Evolutionary conservation across 805 yeast genomes (phyloP).

Genomic region (Schizosaccharomyces lindneri): DNA sequence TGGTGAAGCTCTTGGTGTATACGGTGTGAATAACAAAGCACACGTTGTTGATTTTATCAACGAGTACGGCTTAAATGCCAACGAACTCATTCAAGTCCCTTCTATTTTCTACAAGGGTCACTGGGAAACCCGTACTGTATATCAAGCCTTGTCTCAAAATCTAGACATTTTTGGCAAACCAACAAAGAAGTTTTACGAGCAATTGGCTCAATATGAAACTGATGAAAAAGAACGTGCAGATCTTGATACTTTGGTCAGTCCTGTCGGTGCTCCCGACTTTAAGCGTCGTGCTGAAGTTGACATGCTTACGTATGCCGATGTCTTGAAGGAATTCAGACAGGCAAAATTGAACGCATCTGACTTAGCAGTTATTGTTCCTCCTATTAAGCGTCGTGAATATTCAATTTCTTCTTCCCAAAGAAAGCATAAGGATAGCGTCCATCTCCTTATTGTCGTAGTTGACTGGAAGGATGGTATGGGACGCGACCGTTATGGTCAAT

Average conservation of each 20-base stretch:
- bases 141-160: conserved; percentile 57
- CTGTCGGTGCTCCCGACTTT: conserved; percentile 65
- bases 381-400: conserved; percentile 88
- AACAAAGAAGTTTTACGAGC: conserved; percentile 78
- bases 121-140: conserved; percentile 51
- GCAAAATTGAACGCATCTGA: conserved; percentile 57
- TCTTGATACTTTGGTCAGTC: conserved; percentile 38
- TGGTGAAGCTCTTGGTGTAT: conserved; percentile 92
- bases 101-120: conserved; percentile 34
- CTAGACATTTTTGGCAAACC: conserved; percentile 85
- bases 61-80: conserved; percentile 45
- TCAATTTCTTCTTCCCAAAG: conserved; percentile 92
- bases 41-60: conserved; percentile 45
- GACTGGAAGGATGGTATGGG: conserved; percentile 83
- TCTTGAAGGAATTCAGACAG: conserved; percentile 51
- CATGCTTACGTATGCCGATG: conserved; percentile 55
- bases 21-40: conserved; percentile 53
- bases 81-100: conserved; percentile 45
- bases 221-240: conserved; percentile 40
- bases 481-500: conserved; percentile 73
- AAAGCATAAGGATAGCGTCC: conserved; percentile 75
- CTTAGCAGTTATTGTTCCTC: conserved; percentile 48
- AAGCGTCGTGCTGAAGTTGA: conserved; percentile 70
- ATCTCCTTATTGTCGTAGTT: conserved; percentile 76
- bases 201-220: conserved; percentile 45